Percentiles rank a stretch among this genome's conserved stretches.
Evolutionary conservation across 352 stramenopile species (phyloP).

Genomic region (Phytophthora pinifolia): DNA sequence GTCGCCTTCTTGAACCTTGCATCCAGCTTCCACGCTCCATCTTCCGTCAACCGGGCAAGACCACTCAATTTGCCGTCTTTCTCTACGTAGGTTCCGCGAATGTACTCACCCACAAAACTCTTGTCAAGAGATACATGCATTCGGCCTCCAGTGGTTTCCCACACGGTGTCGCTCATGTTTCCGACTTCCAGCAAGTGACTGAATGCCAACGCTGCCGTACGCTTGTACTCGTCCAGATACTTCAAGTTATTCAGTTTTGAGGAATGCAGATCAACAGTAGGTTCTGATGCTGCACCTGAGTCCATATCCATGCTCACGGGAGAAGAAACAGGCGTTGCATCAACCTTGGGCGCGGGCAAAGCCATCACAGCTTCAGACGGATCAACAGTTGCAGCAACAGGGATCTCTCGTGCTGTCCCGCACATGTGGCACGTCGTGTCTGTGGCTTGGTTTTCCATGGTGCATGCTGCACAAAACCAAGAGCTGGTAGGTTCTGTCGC

Average conservation of each 20-base stretch:
- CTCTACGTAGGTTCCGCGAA: constrained; percentile 74
- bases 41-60: constrained; percentile 44
- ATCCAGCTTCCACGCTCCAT: constrained; percentile 69
- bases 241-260: constrained; percentile 44
- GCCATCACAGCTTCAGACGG: constrained; percentile 34
- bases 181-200: constrained; percentile 32
- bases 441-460: constrained; percentile 71
- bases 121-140: constrained; percentile 48
- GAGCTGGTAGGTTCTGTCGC: constrained; percentile 20
- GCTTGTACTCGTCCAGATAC: constrained; percentile 54
- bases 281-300: constrained; percentile 12
- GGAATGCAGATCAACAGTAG: constrained; percentile 10
- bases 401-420: constrained; percentile 42
- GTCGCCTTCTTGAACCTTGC: constrained; percentile 68
- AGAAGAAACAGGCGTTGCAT: constrained; percentile 22
- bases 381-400: constrained; percentile 42
- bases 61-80: constrained; percentile 69
- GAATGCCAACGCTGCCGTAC: constrained; percentile 38
- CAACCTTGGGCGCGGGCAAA: constrained; percentile 28
- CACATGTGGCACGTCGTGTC: constrained; percentile 76
- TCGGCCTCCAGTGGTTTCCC: constrained; percentile 73
- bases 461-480: constrained; percentile 72
- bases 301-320: constrained; percentile 48
- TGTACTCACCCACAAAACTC: constrained; percentile 58
- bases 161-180: constrained; percentile 40